Conservation (phyloP, 2,329 filamentous ascomycete genomes). For the Pseudogymnoascus sp. region DNA sequence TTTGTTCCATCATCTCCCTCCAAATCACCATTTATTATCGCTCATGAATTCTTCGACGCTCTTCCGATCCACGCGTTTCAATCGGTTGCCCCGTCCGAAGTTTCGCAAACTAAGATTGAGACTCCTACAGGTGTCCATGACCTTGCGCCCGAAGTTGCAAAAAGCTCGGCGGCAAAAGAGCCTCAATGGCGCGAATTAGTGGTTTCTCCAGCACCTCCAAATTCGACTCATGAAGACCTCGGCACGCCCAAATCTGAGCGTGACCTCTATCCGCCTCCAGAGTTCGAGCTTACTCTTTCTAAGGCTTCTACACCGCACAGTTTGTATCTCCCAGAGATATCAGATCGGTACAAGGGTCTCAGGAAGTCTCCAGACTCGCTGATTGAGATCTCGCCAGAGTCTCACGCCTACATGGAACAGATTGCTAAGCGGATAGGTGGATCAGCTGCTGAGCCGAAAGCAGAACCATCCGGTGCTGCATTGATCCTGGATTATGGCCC, state of each 20-base stretch:
- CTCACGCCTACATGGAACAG: slow-evolving; percentile 69
- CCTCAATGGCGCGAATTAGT: slow-evolving; percentile 79
- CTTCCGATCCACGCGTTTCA: slow-evolving; percentile 95
- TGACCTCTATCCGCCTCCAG: slow-evolving; percentile 50
- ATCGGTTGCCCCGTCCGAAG: slow-evolving; percentile 47
- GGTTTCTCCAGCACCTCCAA: slow-evolving; percentile 60
- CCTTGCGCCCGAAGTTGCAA: slow-evolving; percentile 25
- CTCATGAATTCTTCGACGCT: slow-evolving; percentile 98
- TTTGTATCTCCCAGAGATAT: slow-evolving; percentile 76
- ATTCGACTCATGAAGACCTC: slow-evolving; percentile 47
- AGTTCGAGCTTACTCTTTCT: slow-evolving; percentile 82
- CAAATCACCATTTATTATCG: slow-evolving; percentile 85
- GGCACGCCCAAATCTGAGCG: slow-evolving; percentile 47
- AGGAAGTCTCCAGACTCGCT: slow-evolving; percentile 61
- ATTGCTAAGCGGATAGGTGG: slow-evolving; percentile 83
- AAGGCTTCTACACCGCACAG: slow-evolving; percentile 73
- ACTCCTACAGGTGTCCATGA: slow-evolving; percentile 37
- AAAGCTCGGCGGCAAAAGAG: slow-evolving; percentile 28
- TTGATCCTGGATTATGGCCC: slow-evolving; percentile 96
- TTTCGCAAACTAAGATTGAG: slow-evolving; percentile 30
- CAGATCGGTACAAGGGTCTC: slow-evolving; percentile 70
- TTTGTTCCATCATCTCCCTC: slow-evolving; percentile 41
- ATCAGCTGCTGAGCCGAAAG: slow-evolving; percentile 47
- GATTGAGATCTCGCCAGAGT: slow-evolving; percentile 87
- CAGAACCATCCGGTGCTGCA: slow-evolving; percentile 69